Base-by-base conservation (phyloP, 164 flowering plant species). In the Aristolochia contorta region DNA sequence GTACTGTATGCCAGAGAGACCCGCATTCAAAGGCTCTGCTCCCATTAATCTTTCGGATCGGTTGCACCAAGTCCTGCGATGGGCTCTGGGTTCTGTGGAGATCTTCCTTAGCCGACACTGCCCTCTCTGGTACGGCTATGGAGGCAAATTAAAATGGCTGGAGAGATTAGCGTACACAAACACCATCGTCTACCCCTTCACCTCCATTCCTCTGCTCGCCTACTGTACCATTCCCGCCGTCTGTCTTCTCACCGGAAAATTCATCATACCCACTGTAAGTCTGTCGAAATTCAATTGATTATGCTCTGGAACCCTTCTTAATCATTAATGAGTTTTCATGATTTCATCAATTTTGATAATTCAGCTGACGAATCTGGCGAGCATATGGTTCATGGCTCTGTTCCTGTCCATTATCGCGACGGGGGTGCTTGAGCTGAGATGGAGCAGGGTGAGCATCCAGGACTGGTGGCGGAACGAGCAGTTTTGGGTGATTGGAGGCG, bases 391-490 rank as follows among this genome's bases (percentile, higher is more conserved):
- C 75, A 60, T 85, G 66, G 81, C 83, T n/a, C 91, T 85, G 57
- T 85, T 85, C 70, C 64, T 85, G 56, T 85, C 85, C 64, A 85
- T 85, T 70, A 81, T 83, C 48, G 72, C 68, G 12, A 85, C 85
- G 0, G 83, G 85, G 16, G 75, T 83, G 19, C 77, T 84, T 8
- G 89, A 84, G 73, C 82, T 86, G 37, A 71, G 88, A 53, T 86
- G 93, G 93, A 80, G 85, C 62, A 78, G 82, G 0, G 88, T 86
- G 12, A 79, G 89, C 75, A 82, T 86, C 43, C 78, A 80, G 50
- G 89, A 84, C 61, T 86, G 85, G 89, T 86, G 89, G 89, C 70
- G 91, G 12, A 85, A 85, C 47, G 91, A 85, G 69, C 91, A 85
- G 43, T 85, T 85, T 54, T 85, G 91, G 91, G 86, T 85, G 49